Conservation (phyloP, 1,139 yeast genomes). For the Yamadazyma triangularis region DNA sequence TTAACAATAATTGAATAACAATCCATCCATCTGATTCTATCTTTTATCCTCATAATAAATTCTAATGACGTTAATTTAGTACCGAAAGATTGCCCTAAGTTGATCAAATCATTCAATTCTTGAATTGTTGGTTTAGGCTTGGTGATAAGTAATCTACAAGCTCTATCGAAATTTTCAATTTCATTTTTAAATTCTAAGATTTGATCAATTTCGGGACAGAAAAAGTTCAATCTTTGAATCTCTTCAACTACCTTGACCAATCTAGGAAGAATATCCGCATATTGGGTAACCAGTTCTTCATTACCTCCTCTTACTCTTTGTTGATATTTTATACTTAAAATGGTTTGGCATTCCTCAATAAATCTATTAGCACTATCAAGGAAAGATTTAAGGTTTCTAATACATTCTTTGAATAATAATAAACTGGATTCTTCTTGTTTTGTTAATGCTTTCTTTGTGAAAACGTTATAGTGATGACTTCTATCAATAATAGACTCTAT, state of each 20-base stretch:
- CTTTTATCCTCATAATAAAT: constrained; percentile 45
- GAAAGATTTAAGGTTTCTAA: constrained; percentile 38
- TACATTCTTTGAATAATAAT: constrained; percentile 16
- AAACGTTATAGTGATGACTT: neutral
- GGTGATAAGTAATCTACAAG: constrained; percentile 36
- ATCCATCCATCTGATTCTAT: constrained; percentile 47
- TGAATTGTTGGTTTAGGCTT: constrained; percentile 22
- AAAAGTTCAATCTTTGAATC: constrained; percentile 48
- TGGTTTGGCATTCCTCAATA: constrained; percentile 52
- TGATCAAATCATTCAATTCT: constrained; percentile 45
- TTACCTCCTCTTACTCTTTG: constrained; percentile 37
- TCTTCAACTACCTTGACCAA: constrained; percentile 35
- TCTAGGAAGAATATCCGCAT: constrained; percentile 17
- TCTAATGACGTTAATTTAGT: constrained; percentile 49
- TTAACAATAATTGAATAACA: constrained; percentile 27
- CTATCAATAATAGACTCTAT: constrained; percentile 22
- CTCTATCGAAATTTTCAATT: constrained; percentile 50
- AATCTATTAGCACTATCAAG: constrained; percentile 46
- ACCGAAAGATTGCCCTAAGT: constrained; percentile 57
- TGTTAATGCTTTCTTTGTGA: neutral
- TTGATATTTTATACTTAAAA: constrained; percentile 48
- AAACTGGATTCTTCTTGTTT: constrained; percentile 4
- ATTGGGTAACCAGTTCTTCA: constrained; percentile 10
- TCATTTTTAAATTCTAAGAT: constrained; percentile 51
- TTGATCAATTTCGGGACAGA: constrained; percentile 58